phyloP scores from a whole-genome alignment of 345 rosid species.

The Barbarea vulgaris region DNA sequence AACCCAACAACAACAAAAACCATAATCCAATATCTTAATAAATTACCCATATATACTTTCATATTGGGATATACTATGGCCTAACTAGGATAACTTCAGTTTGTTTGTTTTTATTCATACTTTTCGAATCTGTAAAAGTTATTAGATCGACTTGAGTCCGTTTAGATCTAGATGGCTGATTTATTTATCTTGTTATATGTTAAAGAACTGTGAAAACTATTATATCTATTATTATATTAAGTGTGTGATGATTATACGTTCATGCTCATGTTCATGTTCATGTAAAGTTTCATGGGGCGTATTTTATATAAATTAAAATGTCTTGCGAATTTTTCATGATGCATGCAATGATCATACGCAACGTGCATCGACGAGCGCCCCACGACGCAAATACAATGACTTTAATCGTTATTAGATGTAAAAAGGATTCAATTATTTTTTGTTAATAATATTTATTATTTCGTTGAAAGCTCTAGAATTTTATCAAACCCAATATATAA shows the following conservation, averaged over 20 bases:
- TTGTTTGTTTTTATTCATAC: not conserved
- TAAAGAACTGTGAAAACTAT: not conserved
- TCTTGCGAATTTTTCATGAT: constrained; percentile 7
- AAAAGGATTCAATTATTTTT: not conserved
- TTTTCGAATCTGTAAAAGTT: not conserved
- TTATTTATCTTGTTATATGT: not conserved
- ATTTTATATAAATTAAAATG: not conserved
- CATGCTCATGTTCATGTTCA: constrained; percentile 12
- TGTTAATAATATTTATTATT: not conserved
- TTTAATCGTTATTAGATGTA: not conserved
- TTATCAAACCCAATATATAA: not conserved
- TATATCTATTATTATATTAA: not conserved
- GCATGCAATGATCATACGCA: constrained; percentile 35
- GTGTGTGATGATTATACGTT: constrained; percentile 2
- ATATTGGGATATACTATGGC: not conserved
- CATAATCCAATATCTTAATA: not conserved
- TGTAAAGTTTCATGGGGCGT: constrained; percentile 7
- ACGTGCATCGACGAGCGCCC: constrained; percentile 37
- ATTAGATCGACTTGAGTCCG: not conserved
- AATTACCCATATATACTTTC: not conserved
- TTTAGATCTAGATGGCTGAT: not conserved
- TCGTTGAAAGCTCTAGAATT: not conserved
- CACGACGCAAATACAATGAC: constrained; percentile 26
- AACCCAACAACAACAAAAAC: not conserved
- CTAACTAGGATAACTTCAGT: not conserved